These are phyloP conservation scores for Leccinellum albellum DNA, from an alignment of 768 basidiomycete species.

Conservation along the genomic window DNA sequence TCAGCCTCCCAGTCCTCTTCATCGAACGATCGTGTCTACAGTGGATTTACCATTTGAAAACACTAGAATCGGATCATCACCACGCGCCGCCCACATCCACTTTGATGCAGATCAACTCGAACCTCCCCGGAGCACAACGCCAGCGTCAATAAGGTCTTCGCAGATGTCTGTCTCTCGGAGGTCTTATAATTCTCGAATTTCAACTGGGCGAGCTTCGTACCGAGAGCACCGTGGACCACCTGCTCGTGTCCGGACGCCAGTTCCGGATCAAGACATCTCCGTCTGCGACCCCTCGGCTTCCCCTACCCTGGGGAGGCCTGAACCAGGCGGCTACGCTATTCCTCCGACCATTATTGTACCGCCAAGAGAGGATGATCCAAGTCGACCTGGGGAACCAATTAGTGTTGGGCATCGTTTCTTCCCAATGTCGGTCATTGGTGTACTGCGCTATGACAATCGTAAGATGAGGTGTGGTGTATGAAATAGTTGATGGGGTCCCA, in stretches of 20 bases:
- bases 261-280: background rate
- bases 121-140: constrained; percentile 6
- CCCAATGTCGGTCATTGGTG: constrained; percentile 12
- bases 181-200: constrained; percentile 13
- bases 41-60: background rate
- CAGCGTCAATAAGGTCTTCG: constrained; percentile 1
- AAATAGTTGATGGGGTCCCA: background rate
- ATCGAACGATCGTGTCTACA: background rate
- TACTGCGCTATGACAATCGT: constrained; percentile 7
- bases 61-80: background rate
- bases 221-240: constrained; percentile 17
- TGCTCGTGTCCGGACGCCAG: constrained; percentile 11
- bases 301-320: background rate
- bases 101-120: background rate
- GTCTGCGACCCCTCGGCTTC: background rate
- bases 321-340: background rate
- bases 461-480: constrained; percentile 6
- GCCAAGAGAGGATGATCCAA: constrained; percentile 5
- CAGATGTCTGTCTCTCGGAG: constrained; percentile 10
- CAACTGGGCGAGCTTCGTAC: constrained; percentile 22
- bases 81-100: background rate
- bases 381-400: constrained; percentile 4
- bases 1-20: constrained; percentile 1
- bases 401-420: constrained; percentile 2
- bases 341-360: background rate